These are phyloP conservation scores for Cudoniella acicularis DNA, from an alignment of 495 filamentous ascomycete genomes.

Conservation along the genomic window DNA sequence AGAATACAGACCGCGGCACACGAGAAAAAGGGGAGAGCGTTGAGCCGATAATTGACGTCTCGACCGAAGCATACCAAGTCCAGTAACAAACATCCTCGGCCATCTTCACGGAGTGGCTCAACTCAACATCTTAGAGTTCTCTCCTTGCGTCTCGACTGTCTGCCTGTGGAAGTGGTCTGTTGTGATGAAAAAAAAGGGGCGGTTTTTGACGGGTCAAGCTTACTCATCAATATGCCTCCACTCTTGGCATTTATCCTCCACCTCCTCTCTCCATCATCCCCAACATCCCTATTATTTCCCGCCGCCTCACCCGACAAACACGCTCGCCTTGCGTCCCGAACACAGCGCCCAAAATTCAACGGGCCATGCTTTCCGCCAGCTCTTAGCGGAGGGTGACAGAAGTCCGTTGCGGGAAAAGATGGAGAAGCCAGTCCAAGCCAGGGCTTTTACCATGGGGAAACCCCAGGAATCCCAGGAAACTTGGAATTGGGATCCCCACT, in stretches of 20 bases:
- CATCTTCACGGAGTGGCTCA: no score
- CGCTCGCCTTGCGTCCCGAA: background rate
- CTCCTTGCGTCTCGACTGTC: no score
- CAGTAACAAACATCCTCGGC: no score
- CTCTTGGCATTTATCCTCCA: background rate
- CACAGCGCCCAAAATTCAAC: background rate
- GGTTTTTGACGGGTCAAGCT: background rate
- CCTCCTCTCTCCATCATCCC: background rate
- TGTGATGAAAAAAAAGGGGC: background rate
- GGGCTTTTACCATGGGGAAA: background rate
- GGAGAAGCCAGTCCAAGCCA: background rate
- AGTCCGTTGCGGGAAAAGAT: background rate
- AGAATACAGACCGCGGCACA: no score
- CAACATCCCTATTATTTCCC: background rate
- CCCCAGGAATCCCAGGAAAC: background rate
- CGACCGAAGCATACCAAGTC: no score
- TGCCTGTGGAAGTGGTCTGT: background rate
- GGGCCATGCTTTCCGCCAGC: background rate
- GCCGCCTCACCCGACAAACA: background rate
- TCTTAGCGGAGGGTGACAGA: background rate
- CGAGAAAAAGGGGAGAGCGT: no score
- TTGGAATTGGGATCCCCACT: background rate
- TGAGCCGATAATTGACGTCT: no score
- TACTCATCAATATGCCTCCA: background rate
- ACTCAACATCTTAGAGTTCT: no score